phyloP scores from a whole-genome alignment of 2,329 filamentous ascomycete genomes.

The Aotearoamyces nothofagi region DNA sequence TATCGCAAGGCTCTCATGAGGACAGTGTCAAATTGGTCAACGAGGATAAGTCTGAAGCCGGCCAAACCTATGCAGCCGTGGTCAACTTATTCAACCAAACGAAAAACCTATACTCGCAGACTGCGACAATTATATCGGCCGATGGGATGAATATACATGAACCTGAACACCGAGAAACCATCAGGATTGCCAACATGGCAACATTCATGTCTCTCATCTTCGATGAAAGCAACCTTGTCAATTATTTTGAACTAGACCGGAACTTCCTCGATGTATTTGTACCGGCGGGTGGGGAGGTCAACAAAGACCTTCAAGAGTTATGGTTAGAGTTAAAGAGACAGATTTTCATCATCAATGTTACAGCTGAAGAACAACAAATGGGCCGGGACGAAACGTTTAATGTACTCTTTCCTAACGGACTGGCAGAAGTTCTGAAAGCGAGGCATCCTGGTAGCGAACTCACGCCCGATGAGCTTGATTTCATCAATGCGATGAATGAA shows the following conservation, averaged over 20 bases:
- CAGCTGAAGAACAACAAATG: conserved; percentile 31
- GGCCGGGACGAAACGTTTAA: conserved; percentile 39
- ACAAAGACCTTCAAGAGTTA: conserved; percentile 43
- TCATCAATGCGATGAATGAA: conserved; percentile 35
- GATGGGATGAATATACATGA: conserved; percentile 35
- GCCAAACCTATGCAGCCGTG: conserved; percentile 45
- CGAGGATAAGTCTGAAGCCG: conserved; percentile 35
- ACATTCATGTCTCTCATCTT: conserved; percentile 50
- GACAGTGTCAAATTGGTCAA: conserved; percentile 41
- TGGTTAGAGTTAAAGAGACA: conserved; percentile 53
- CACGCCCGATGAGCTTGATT: conserved; percentile 42
- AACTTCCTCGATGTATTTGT: conserved; percentile 50
- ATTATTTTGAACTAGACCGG: conserved; percentile 47
- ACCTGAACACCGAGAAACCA: conserved; percentile 36
- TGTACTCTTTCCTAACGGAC: conserved; percentile 41
- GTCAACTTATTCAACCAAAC: conserved; percentile 48
- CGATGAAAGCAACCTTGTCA: conserved; percentile 42
- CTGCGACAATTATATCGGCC: conserved; percentile 32
- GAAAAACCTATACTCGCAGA: conserved; percentile 42
- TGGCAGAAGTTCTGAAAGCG: conserved; percentile 35
- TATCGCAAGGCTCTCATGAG: conserved; percentile 38
- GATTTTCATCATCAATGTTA: conserved; percentile 46
- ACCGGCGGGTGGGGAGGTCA: conserved; percentile 37
- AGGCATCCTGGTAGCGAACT: conserved; percentile 38
- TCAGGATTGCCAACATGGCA: conserved; percentile 48